Base-by-base conservation (phyloP, 352 stramenopile species). In the Globisporangium takayamanum region DNA sequence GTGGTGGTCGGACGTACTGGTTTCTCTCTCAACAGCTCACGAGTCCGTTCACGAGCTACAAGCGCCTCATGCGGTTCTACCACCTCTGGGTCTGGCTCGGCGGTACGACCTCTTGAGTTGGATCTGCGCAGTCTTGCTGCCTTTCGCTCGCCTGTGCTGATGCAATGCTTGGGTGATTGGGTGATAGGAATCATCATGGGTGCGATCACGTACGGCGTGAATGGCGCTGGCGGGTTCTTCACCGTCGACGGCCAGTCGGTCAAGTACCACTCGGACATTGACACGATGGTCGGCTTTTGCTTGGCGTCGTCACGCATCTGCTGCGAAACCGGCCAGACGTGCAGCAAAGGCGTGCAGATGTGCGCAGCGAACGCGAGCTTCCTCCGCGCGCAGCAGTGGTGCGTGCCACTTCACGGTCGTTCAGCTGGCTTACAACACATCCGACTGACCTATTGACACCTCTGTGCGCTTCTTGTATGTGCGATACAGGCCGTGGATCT, bases 1-100 rank as follows among this genome's bases (percentile, higher is more conserved):
- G 30, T 47, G 50, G 30, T 37, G 48, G 44, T 26, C 44, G 36
- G 28, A 57, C 33, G 53, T n/a, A 25, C 26, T 5, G 26, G 1
- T 10, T 26, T 10, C 18, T 12, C 12, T 42, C 5, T 45, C 14
- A 42, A 20, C 60, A 83, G 74, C 75, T 95, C 41, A 94, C 76
- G 14, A 93, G 86, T 68, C 86, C 86, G 8, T 95, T 95, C 63
- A 95, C 85, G 54, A 93, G 83, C 63, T 95, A 95, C 70, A 95
- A 95, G 62, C 74, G 83, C 33, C 73, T 92, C 62, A 94, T 95
- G 84, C 84, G 85, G 49, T 93, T 93, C 54, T 95, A 95, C 55
- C 82, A 95, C 57, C 39, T 92, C 15, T 93, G 85, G 83, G 77
- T 88, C 20, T 95, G 84, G 86, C 63, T 89, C 5, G 81, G 83